Evolutionary conservation across 805 yeast species (phyloP).

Genomic region (Sungouiella thailandica): DNA sequence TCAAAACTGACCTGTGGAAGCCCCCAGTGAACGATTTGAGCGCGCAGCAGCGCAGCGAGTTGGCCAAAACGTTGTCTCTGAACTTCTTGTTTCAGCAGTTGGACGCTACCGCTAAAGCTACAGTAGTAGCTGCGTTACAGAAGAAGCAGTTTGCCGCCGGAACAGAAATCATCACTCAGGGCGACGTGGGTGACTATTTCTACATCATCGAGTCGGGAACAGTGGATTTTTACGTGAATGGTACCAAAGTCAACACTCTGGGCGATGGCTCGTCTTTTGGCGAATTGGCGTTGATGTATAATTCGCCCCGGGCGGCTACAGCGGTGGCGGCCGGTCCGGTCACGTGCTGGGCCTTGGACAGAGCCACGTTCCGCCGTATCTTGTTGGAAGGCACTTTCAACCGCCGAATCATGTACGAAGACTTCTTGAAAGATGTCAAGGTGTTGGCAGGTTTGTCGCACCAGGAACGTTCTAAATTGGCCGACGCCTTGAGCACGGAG

Average conservation of each 20-base stretch:
- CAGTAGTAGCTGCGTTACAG: constrained; percentile 80
- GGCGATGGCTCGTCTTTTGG: constrained; percentile 91
- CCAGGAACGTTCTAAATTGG: constrained; percentile 84
- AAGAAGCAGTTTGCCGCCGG: constrained; percentile 60
- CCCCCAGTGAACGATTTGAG: constrained; percentile 66
- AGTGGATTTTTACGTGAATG: constrained; percentile 77
- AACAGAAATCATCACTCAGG: constrained; percentile 74
- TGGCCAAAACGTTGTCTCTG: constrained; percentile 66
- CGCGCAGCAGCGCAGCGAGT: constrained; percentile 58
- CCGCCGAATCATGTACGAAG: constrained; percentile 87
- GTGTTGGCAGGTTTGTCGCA: constrained; percentile 66
- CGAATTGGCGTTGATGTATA: constrained; percentile 95
- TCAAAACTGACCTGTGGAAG: constrained; percentile 62
- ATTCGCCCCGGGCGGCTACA: constrained; percentile 96
- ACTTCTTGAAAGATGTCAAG: constrained; percentile 80
- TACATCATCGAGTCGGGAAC: constrained; percentile 81
- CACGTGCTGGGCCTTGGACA: constrained; percentile 81
- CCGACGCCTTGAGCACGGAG: constrained; percentile 88
- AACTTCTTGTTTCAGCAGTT: constrained; percentile 83
- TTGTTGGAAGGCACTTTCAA: constrained; percentile 85
- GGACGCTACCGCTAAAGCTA: constrained; percentile 69
- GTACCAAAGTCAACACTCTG: constrained; percentile 63
- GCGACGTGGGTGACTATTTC: constrained; percentile 92
- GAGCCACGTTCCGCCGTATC: constrained; percentile 88
- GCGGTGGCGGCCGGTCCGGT: constrained; percentile 68